phyloP scores from a whole-genome alignment of 2,329 filamentous ascomycete species.

The Phyllosticta citribraziliensis region DNA sequence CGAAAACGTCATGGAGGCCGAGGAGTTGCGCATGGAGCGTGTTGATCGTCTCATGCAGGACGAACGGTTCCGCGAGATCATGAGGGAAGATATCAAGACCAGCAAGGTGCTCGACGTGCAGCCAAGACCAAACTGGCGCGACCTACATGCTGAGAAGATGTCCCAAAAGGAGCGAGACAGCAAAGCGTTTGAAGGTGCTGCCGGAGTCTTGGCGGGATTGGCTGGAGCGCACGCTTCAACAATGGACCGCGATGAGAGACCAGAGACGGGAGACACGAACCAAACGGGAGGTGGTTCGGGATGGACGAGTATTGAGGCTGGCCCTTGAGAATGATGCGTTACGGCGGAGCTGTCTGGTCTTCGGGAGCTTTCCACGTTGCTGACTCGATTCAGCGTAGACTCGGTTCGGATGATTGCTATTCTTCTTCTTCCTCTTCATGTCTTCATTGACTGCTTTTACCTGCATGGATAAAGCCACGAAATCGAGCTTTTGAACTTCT shows the following conservation, averaged over 20 bases:
- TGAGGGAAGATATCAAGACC: conserved; percentile 26
- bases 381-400: neutral
- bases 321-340: neutral
- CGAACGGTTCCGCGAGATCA: conserved; percentile 21
- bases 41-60: conserved; percentile 25
- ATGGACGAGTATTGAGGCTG: neutral
- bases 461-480: no score
- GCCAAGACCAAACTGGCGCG: conserved; percentile 3
- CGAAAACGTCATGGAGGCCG: conserved; percentile 64
- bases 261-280: neutral
- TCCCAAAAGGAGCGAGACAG: neutral
- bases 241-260: neutral
- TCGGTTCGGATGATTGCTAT: neutral
- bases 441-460: no score
- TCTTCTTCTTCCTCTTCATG: no score
- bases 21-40: conserved; percentile 39
- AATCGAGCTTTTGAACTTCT: no score
- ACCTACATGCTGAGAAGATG: neutral
- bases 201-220: neutral
- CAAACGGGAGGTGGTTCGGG: neutral
- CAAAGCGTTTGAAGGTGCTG: neutral
- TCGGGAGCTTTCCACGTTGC: neutral
- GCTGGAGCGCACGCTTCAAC: neutral
- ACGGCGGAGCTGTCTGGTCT: neutral
- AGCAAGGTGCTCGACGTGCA: conserved; percentile 1